phyloP scores from a whole-genome alignment of 805 yeast species.

The Lachancea nothofagi region DNA sequence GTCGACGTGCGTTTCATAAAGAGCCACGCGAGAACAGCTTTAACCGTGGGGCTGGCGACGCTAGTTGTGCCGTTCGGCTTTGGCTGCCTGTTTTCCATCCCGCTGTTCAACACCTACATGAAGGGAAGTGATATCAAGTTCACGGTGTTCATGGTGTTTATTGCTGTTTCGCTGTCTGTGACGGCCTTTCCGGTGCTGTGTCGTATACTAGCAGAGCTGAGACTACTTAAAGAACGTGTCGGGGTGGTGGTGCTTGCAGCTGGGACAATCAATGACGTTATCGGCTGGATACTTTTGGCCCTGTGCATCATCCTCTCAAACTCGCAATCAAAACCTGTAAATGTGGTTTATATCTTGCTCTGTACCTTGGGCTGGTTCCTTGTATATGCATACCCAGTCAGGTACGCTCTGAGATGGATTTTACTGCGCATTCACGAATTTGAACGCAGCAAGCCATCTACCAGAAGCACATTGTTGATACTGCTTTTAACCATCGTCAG shows the following conservation, averaged over 20 bases:
- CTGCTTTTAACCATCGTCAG: constrained; percentile 55
- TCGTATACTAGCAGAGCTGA: constrained; percentile 67
- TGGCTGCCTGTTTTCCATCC: constrained; percentile 67
- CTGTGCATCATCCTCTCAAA: constrained; percentile 72
- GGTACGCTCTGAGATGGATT: constrained; percentile 41
- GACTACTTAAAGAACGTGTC: constrained; percentile 60
- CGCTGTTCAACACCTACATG: constrained; percentile 55
- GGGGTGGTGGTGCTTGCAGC: constrained; percentile 37
- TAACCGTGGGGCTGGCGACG: constrained; percentile 62
- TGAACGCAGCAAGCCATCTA: constrained; percentile 56
- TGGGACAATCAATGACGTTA: constrained; percentile 52
- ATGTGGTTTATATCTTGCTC: constrained; percentile 62
- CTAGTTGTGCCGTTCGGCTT: constrained; percentile 77
- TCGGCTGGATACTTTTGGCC: constrained; percentile 79
- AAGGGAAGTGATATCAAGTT: constrained; percentile 42
- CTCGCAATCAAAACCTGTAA: constrained; percentile 55
- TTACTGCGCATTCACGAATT: constrained; percentile 50
- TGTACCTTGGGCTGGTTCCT: constrained; percentile 67
- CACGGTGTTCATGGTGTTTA: constrained; percentile 72
- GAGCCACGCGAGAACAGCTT: constrained; percentile 54
- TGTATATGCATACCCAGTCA: constrained; percentile 52
- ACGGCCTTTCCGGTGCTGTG: constrained; percentile 85
- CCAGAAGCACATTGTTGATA: constrained; percentile 51
- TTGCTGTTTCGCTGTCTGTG: constrained; percentile 77
- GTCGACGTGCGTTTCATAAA: constrained; percentile 63